Percentiles rank a stretch among this genome's conserved stretches.
phyloP scores from a whole-genome alignment of 257 asterid genomes.

The Solanum commersonii region DNA sequence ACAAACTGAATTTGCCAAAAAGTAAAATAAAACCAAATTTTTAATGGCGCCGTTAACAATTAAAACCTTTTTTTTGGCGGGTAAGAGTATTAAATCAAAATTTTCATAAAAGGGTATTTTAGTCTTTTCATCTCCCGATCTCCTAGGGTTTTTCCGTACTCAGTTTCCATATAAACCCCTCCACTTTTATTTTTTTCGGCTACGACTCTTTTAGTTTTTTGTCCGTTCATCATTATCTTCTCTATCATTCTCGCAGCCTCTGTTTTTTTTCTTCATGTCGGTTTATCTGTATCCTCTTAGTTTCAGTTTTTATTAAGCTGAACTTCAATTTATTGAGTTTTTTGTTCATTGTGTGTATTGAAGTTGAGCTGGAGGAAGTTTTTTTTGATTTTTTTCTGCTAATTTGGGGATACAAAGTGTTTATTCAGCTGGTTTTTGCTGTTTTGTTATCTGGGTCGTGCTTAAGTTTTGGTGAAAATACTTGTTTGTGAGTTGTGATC shows the following conservation, averaged over 20 bases:
- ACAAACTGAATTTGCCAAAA: background rate
- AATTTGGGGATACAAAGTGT: background rate
- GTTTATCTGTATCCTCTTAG: background rate
- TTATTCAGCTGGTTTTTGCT: background rate
- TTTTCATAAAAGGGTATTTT: conserved; percentile 9
- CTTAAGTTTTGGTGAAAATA: background rate
- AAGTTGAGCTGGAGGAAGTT: background rate
- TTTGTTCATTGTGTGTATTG: background rate
- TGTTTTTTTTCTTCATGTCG: conserved; percentile 2
- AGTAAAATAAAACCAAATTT: background rate
- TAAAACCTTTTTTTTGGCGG: background rate
- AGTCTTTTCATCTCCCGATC: conserved; percentile 41
- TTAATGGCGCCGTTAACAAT: background rate
- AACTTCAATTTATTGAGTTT: conserved; percentile 2
- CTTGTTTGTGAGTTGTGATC: background rate
- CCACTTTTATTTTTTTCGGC: conserved; percentile 1
- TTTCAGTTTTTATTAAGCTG: background rate
- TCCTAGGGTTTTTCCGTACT: conserved; percentile 61
- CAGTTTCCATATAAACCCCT: conserved; percentile 21
- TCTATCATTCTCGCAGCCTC: background rate
- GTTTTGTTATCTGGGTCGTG: background rate
- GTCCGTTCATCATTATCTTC: background rate
- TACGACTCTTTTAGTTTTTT: conserved; percentile 22
- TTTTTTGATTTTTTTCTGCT: background rate
- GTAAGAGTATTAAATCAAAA: background rate